Conservation (phyloP, 2,329 filamentous ascomycete genomes). For the Thelonectria olida region DNA sequence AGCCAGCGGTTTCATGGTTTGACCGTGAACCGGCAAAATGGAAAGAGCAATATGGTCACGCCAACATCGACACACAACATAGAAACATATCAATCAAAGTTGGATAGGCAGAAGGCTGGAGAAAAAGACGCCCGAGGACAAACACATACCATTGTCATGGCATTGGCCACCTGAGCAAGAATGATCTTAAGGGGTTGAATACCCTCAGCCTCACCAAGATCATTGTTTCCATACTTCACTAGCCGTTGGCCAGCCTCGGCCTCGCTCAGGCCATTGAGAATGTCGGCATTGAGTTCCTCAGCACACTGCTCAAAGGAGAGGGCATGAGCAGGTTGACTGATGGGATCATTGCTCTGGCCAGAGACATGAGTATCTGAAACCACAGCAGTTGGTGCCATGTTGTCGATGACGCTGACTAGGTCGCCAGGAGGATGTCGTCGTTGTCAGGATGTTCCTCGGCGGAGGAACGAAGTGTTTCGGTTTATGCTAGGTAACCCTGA, state of each 20-base stretch:
- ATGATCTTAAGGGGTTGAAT: conserved; percentile 68
- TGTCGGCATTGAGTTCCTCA: conserved; percentile 61
- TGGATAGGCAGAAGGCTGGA: background rate
- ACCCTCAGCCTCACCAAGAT: conserved; percentile 56
- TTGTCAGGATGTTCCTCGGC: background rate
- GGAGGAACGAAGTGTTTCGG: conserved; percentile 12
- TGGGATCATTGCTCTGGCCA: conserved; percentile 46
- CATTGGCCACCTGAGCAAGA: conserved; percentile 72
- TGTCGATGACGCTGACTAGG: conserved; percentile 18
- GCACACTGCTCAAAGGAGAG: conserved; percentile 59
- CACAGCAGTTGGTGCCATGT: conserved; percentile 23
- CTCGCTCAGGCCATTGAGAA: conserved; percentile 62
- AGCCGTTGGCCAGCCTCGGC: conserved; percentile 61
- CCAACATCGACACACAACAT: background rate
- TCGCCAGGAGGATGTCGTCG: conserved; percentile 20
- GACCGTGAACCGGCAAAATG: background rate
- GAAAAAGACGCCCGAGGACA: background rate
- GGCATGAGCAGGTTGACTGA: conserved; percentile 67
- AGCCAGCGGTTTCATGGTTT: background rate
- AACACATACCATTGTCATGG: conserved; percentile 69
- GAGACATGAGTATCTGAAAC: conserved; percentile 38
- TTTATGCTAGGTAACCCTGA: conserved; percentile 13
- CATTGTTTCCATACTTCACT: conserved; percentile 65
- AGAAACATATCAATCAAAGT: too few species aligned
- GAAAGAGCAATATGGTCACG: background rate